Conservation (phyloP, 768 basidiomycete species). For the Kwoniella newhampshirensis region DNA sequence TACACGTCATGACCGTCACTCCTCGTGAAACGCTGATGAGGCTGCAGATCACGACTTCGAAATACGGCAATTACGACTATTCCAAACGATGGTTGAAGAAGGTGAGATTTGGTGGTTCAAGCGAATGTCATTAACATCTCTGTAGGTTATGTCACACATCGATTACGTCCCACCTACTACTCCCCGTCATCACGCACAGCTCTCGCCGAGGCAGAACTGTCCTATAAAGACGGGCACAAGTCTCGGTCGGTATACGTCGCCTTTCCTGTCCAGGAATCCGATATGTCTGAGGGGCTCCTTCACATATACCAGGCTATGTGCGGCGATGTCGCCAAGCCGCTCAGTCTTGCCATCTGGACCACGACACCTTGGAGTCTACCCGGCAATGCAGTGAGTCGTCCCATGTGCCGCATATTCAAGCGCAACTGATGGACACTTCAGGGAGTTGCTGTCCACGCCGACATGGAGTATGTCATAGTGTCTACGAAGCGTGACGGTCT, state of each 20-base stretch:
- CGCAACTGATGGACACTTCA: conserved; percentile 45
- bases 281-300: conserved; percentile 35
- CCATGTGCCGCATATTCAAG: background rate
- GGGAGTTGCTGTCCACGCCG: conserved; percentile 84
- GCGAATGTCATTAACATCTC: conserved; percentile 3
- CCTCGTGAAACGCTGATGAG: background rate
- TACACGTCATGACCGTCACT: too few species aligned
- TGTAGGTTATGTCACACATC: conserved; percentile 75
- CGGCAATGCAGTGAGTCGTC: conserved; percentile 76
- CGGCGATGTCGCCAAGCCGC: conserved; percentile 15
- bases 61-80: conserved; percentile 79
- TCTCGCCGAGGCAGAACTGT: conserved; percentile 89
- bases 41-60: conserved; percentile 77
- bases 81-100: conserved; percentile 82
- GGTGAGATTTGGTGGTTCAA: conserved; percentile 56
- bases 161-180: conserved; percentile 87
- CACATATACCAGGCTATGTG: conserved; percentile 21
- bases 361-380: conserved; percentile 97
- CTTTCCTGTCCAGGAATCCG: conserved; percentile 61
- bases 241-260: conserved; percentile 84
- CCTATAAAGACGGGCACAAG: conserved; percentile 82
- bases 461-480: conserved; percentile 67
- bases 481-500: conserved; percentile 25
- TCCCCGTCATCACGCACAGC: conserved; percentile 94
- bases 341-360: conserved; percentile 83